phyloP scores from a whole-genome alignment of 164 flowering plant genomes.

The Vitis riparia region DNA sequence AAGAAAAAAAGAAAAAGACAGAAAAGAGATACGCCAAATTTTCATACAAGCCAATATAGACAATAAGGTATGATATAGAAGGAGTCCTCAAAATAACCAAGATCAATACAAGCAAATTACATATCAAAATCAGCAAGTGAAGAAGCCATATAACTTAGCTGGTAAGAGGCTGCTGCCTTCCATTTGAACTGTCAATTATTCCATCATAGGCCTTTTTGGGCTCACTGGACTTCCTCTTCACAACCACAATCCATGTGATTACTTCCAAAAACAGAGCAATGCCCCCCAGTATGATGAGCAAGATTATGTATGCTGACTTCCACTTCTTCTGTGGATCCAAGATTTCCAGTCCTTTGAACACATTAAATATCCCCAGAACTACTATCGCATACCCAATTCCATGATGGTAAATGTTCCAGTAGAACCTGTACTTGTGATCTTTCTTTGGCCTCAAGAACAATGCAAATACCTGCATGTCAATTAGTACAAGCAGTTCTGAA shows the following conservation, averaged over 20 bases:
- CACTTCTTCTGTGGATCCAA: constrained; percentile 54
- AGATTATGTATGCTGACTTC: constrained; percentile 44
- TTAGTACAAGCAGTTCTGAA: no score
- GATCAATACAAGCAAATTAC: no score
- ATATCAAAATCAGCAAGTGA: no score
- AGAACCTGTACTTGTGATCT: constrained; percentile 66
- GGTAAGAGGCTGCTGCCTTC: no score
- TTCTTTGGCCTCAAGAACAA: constrained; percentile 68
- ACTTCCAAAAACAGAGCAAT: constrained; percentile 54
- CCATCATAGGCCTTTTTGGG: constrained; percentile 51
- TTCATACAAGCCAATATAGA: no score
- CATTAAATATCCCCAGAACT: constrained; percentile 65
- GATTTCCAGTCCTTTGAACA: constrained; percentile 69
- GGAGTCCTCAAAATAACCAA: no score
- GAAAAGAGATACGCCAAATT: no score
- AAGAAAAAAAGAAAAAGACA: no score
- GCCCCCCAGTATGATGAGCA: constrained; percentile 44
- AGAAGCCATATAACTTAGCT: no score
- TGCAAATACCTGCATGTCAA: constrained; percentile 51
- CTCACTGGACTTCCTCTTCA: constrained; percentile 46
- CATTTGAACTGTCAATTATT: no score
- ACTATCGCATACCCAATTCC: constrained; percentile 62
- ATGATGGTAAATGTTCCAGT: constrained; percentile 88
- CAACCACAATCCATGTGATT: constrained; percentile 64
- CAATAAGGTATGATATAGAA: no score